These are phyloP conservation scores for Aspergillus carlsbadensis DNA, from an alignment of 495 filamentous ascomycete species.

Conservation along the genomic window DNA sequence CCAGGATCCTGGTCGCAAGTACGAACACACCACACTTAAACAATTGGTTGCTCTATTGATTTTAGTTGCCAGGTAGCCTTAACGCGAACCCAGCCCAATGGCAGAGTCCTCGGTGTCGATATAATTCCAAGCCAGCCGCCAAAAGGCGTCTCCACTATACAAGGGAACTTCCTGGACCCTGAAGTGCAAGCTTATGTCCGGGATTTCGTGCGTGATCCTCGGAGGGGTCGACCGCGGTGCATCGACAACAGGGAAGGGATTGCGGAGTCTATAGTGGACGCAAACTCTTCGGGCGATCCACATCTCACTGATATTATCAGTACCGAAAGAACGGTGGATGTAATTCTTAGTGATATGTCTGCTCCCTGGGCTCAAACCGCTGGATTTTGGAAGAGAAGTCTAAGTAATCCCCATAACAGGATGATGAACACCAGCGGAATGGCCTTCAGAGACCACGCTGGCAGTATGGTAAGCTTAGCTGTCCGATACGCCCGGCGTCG, in stretches of 20 bases:
- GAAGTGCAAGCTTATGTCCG: constrained; percentile 72
- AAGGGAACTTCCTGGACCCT: constrained; percentile 82
- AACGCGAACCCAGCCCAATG: constrained; percentile 68
- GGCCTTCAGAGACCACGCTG: constrained; percentile 80
- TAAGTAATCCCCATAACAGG: constrained; percentile 93
- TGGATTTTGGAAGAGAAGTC: constrained; percentile 76
- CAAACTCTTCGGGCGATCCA: not conserved
- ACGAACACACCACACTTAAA: not conserved
- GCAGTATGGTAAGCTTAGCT: constrained; percentile 79
- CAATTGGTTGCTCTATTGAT: not conserved
- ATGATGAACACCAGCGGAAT: constrained; percentile 98
- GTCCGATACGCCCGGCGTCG: not conserved
- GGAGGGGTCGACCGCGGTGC: constrained; percentile 51
- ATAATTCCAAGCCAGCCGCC: constrained; percentile 90
- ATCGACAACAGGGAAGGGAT: constrained; percentile 1
- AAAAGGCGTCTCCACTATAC: constrained; percentile 83
- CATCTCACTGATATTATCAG: not conserved
- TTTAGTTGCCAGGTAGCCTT: constrained; percentile 64
- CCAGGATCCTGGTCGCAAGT: constrained; percentile 95
- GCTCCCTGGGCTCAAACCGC: constrained; percentile 83
- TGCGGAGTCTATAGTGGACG: constrained; percentile 9
- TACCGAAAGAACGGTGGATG: constrained; percentile 68
- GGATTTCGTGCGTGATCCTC: constrained; percentile 66
- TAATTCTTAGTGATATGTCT: constrained; percentile 98
- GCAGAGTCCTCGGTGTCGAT: constrained; percentile 86